These are phyloP conservation scores for Phytophthora foliorum DNA, from an alignment of 352 stramenopile genomes.

Conservation along the genomic window DNA sequence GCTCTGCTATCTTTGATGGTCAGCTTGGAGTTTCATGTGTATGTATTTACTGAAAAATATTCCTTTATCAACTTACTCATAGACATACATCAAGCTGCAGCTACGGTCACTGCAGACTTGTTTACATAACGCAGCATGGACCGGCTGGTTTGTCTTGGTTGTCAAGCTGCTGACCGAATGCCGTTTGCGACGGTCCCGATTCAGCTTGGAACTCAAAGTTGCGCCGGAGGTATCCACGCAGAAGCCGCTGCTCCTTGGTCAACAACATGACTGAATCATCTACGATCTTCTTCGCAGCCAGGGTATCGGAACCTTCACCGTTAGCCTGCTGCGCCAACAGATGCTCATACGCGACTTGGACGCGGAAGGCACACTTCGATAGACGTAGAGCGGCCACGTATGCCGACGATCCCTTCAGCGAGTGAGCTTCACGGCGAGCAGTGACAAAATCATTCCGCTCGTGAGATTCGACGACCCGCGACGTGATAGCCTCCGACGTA, in stretches of 20 bases:
- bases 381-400: conserved; percentile 80
- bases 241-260: conserved; percentile 62
- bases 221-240: conserved; percentile 77
- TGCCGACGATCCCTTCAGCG: conserved; percentile 79
- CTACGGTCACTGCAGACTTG: not conserved
- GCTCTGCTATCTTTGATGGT: conserved; percentile 14
- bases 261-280: conserved; percentile 55
- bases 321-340: conserved; percentile 41
- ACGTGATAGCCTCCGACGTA: conserved; percentile 54
- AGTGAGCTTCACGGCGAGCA: conserved; percentile 73
- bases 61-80: conserved; percentile 28
- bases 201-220: conserved; percentile 73
- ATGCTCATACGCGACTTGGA: conserved; percentile 74
- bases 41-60: conserved; percentile 18
- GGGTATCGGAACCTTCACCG: conserved; percentile 29
- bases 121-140: conserved; percentile 38
- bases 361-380: conserved; percentile 79
- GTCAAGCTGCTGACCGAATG: conserved; percentile 7
- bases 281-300: conserved; percentile 42
- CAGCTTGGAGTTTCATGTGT: conserved; percentile 13
- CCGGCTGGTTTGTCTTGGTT: conserved; percentile 26
- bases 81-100: conserved; percentile 8
- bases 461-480: conserved; percentile 57
- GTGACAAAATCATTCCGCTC: conserved; percentile 52
- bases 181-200: conserved; percentile 1